Conservation (phyloP, 2,329 filamentous ascomycete genomes). For the Aspergillus sp. region DNA sequence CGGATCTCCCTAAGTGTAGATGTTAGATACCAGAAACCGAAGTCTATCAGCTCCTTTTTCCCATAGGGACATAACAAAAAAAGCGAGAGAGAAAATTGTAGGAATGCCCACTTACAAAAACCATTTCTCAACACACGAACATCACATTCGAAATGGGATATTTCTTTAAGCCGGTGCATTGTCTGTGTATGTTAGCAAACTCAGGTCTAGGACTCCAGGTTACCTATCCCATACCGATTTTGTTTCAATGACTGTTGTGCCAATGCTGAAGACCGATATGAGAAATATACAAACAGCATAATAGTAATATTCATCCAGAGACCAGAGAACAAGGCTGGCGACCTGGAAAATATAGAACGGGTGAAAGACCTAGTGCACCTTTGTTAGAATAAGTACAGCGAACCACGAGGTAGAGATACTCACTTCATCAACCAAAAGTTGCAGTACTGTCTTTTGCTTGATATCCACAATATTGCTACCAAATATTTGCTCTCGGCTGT, state of each 20-base stretch:
- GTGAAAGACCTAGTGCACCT: slow-evolving; percentile 62
- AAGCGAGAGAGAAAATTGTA: neutral
- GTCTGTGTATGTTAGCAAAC: slow-evolving; percentile 45
- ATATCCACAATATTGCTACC: slow-evolving; percentile 88
- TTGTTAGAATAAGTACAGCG: slow-evolving; percentile 2
- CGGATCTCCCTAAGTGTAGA: slow-evolving; percentile 59
- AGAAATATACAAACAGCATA: slow-evolving; percentile 91
- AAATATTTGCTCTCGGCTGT: slow-evolving; percentile 75
- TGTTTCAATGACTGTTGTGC: slow-evolving; percentile 82
- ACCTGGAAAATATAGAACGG: slow-evolving; percentile 98
- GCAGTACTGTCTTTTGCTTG: slow-evolving; percentile 72
- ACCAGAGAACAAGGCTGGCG: slow-evolving; percentile 89
- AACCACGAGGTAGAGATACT: slow-evolving; percentile 9
- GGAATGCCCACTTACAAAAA: slow-evolving; percentile 59
- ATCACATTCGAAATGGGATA: slow-evolving; percentile 91
- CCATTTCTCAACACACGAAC: slow-evolving; percentile 87
- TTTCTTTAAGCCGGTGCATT: slow-evolving; percentile 81
- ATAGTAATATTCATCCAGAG: slow-evolving; percentile 93
- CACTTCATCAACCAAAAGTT: slow-evolving; percentile 83
- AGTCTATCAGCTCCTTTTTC: neutral
- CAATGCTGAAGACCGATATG: slow-evolving; percentile 89
- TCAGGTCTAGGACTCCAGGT: neutral
- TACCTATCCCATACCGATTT: slow-evolving; percentile 51
- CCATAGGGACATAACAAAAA: neutral
- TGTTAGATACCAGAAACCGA: slow-evolving; percentile 1